These are phyloP conservation scores for Geosiphon pyriformis DNA, from an alignment of 192 early-diverging fungal genomes.

Conservation along the genomic window DNA sequence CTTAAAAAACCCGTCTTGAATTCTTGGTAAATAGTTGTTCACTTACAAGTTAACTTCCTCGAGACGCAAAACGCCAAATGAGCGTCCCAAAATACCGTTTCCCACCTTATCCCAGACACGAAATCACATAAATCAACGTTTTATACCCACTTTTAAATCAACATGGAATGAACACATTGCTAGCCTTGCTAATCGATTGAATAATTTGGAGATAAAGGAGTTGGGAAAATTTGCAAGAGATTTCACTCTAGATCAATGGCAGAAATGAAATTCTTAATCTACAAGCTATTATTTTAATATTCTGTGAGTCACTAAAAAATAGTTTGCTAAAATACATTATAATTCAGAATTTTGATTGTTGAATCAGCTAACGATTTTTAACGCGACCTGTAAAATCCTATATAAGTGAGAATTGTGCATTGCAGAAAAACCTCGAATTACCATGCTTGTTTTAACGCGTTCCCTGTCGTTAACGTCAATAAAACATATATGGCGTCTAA, in stretches of 20 bases:
- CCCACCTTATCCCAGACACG: constrained; percentile 6
- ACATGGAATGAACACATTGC: constrained; percentile 21
- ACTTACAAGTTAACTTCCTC: not conserved
- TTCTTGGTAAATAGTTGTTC: not conserved
- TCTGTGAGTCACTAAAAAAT: too few relatives aligned
- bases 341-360: too few relatives aligned
- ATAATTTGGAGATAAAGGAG: constrained; percentile 5
- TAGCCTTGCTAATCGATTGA: not conserved
- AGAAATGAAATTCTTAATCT: too few relatives aligned
- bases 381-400: too few relatives aligned
- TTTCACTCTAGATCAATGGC: not conserved
- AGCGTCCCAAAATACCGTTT: constrained; percentile 11
- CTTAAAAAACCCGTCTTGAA: not conserved
- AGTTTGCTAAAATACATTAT: too few relatives aligned
- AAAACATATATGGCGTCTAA: too few relatives aligned
- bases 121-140: constrained; percentile 14
- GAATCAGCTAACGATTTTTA: too few relatives aligned
- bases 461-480: too few relatives aligned
- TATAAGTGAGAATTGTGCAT: too few relatives aligned
- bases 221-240: not conserved
- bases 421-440: too few relatives aligned
- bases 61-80: not conserved
- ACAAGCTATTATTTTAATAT: too few relatives aligned
- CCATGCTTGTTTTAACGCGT: too few relatives aligned
- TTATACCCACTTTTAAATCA: constrained; percentile 21